Conservation (phyloP, 805 yeast genomes). For the Ogataea saltuana region DNA sequence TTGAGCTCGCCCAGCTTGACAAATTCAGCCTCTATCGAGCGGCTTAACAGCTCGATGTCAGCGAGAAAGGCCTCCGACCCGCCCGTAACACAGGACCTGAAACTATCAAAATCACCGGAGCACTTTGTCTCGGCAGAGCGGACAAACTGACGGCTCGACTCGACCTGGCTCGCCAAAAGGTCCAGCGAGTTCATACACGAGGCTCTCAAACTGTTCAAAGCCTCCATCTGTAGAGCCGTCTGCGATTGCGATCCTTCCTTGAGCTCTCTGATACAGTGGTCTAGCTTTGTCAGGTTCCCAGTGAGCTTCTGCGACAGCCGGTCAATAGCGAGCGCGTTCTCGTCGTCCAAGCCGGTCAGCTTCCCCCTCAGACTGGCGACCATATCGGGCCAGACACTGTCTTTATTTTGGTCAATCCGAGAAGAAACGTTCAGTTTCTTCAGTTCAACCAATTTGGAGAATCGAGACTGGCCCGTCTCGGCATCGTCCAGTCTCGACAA, state of each 20-base stretch:
- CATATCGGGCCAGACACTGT: constrained; percentile 1
- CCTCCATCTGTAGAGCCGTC: not conserved
- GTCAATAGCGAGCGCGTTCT: constrained; percentile 1
- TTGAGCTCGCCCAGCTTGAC: constrained; percentile 1
- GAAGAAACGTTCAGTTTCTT: not conserved
- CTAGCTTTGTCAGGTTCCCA: constrained; percentile 5
- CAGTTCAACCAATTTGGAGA: not conserved
- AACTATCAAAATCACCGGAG: not conserved
- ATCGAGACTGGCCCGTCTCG: not conserved
- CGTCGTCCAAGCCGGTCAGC: constrained; percentile 1
- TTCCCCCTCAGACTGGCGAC: not conserved
- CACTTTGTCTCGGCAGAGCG: too few species aligned
- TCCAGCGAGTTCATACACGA: not conserved
- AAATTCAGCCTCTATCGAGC: not conserved
- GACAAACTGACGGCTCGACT: too few species aligned
- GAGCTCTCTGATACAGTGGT: constrained; percentile 4
- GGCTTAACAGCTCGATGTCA: not conserved
- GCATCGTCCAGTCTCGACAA: not conserved
- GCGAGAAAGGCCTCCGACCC: not conserved
- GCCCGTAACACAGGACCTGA: not conserved
- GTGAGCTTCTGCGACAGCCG: constrained; percentile 6
- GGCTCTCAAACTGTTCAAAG: not conserved
- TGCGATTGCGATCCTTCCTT: not conserved
- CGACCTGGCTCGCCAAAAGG: too few species aligned
- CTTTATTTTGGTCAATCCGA: not conserved